These are phyloP conservation scores for Hericium alpestre DNA, from an alignment of 768 basidiomycete species.

Conservation along the genomic window DNA sequence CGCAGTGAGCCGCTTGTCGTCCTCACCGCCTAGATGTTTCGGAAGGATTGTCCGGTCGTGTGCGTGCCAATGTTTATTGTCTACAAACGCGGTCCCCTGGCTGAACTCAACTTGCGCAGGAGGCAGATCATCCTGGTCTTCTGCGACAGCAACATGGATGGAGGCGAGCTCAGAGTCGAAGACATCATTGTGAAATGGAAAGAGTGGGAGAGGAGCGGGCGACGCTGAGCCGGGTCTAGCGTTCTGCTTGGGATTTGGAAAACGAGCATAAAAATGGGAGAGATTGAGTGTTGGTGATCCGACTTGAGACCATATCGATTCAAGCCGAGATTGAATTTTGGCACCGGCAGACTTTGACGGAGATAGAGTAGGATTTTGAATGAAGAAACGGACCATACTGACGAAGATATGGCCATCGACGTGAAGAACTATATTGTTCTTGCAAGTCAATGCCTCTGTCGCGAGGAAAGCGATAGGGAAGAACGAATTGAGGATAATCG, in stretches of 20 bases:
- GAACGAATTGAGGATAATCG: conserved; percentile 26
- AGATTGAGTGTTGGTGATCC: too few species aligned
- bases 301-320: conserved; percentile 4
- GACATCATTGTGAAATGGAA: conserved; percentile 30
- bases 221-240: conserved; percentile 18
- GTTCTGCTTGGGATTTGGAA: too few species aligned
- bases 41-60: conserved; percentile 38
- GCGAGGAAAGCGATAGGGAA: conserved; percentile 29
- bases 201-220: conserved; percentile 10
- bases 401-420: conserved; percentile 46
- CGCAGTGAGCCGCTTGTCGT: conserved; percentile 21
- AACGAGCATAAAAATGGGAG: too few species aligned
- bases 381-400: conserved; percentile 30
- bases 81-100: conserved; percentile 30
- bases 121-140: conserved; percentile 7
- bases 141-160: conserved; percentile 20
- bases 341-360: too few species aligned
- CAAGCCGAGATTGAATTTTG: background rate
- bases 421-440: conserved; percentile 25
- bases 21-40: conserved; percentile 40
- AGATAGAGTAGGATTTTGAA: conserved; percentile 1
- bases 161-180: conserved; percentile 31
- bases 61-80: conserved; percentile 55
- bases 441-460: conserved; percentile 13
- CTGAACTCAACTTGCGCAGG: conserved; percentile 28